phyloP scores from a whole-genome alignment of 106 monocot genomes.

The Allium fistulosum region DNA sequence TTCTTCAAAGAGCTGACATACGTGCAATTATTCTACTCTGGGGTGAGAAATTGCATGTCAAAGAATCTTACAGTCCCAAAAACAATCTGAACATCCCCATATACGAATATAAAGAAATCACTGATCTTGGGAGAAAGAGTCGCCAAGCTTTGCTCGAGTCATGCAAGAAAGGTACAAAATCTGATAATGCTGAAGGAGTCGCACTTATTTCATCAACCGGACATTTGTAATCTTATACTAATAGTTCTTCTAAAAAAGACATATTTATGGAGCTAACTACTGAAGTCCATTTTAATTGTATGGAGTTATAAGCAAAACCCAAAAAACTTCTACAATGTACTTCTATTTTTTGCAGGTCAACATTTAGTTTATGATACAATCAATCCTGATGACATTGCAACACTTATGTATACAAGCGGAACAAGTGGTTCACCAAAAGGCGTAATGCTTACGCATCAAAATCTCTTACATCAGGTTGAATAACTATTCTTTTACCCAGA shows the following conservation, averaged over 20 bases:
- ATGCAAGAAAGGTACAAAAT: conserved; percentile 35
- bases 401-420: conserved; percentile 96
- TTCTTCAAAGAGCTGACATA: conserved; percentile 30
- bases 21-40: conserved; percentile 80
- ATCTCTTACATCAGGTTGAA: conserved; percentile 89
- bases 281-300: neutral
- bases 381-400: conserved; percentile 67
- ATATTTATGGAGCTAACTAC: neutral
- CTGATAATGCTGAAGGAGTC: too few relatives aligned
- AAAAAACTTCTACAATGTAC: neutral
- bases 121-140: conserved; percentile 42
- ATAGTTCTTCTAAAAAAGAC: neutral
- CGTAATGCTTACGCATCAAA: conserved; percentile 90
- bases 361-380: conserved; percentile 42
- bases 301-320: neutral
- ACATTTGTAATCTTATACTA: neutral
- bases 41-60: conserved; percentile 58
- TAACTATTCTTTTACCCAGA: neutral
- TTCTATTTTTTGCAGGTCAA: conserved; percentile 29
- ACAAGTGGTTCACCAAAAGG: conserved; percentile 90
- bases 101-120: conserved; percentile 65
- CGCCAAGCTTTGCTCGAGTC: conserved; percentile 26
- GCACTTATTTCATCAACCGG: neutral
- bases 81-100: conserved; percentile 24
- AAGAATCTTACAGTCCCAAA: conserved; percentile 14